Percentiles rank a stretch among this genome's conserved stretches.
Evolutionary conservation across 2,329 filamentous ascomycete genomes (phyloP).

Genomic region (Colletotrichum orchidophilum): DNA sequence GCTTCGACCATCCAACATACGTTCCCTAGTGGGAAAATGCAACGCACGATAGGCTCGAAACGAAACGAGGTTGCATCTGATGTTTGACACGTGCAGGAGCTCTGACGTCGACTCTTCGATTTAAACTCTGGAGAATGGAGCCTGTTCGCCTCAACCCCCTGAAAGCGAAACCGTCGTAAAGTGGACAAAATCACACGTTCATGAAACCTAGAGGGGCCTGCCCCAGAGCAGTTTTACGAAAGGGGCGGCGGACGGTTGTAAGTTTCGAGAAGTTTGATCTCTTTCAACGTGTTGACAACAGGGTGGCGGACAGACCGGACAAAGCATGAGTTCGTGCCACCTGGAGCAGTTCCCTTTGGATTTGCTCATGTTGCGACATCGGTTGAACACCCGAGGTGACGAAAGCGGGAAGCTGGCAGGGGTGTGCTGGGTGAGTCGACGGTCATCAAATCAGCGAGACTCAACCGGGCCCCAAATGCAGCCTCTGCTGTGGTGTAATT

Average conservation of each 20-base stretch:
- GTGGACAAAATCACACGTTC: neutral
- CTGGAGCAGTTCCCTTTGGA: neutral
- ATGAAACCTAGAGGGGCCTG: constrained; percentile 15
- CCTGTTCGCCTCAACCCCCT: constrained; percentile 21
- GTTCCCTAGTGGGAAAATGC: neutral
- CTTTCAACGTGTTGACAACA: neutral
- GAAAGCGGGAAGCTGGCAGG: neutral
- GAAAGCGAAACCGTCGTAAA: neutral
- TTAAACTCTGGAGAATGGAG: constrained; percentile 12
- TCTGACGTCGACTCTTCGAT: constrained; percentile 10
- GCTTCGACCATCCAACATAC: neutral
- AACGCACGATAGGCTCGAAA: constrained; percentile 4
- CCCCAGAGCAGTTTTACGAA: neutral
- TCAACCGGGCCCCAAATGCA: neutral
- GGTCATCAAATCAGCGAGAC: neutral
- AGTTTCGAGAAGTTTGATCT: neutral
- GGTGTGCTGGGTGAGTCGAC: constrained; percentile 11
- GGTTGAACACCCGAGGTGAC: constrained; percentile 22
- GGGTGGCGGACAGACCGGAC: neutral
- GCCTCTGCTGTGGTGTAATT: neutral
- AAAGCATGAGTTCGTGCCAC: neutral
- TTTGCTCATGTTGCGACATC: constrained; percentile 19
- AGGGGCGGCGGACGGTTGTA: neutral
- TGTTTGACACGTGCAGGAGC: constrained; percentile 24
- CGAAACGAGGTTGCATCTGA: constrained; percentile 17